Evolutionary conservation across 1,139 yeast genomes (phyloP), one percentile per base, ranked within the genome.

Genomic region (Suhomyces coccinellae): DNA sequence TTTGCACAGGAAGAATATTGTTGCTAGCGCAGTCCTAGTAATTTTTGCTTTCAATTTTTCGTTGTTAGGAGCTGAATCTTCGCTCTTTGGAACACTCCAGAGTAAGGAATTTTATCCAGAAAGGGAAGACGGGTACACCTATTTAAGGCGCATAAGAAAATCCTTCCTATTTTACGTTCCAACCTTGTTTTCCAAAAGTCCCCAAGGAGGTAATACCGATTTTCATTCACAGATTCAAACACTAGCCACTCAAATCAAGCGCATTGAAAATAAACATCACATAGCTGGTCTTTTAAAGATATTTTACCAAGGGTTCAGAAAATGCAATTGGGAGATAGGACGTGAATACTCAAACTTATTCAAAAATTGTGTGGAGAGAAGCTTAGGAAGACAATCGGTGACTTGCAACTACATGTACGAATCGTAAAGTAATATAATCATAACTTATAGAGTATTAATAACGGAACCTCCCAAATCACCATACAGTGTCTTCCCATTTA

Each of bases 401-500:
- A 66, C 79, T 6, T 76, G 85, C 52, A 71, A 71, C 39, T 73
- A 77, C 49, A 73, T 82, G 77, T 82, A 80, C 52, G 44, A 41
- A 29, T 20, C 36, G 33, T 12, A 10, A 7, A 20, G 7, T 32
- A 13, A 31, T 14, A 30, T 38, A 15, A 15, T 33, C 14, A 26
- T 33, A 24, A 33, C 28, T 13, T 20, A 5, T 12, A 26, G 10
- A 16, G 14, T 16, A 38, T 24, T 24, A 24, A 10, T 11, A 33
- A 26, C 16, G 13, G 22, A 20, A 11, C 12, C 6, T 20, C n/a
- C 14, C 24, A 10, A 26, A 15, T 55, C 55, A 82, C 87, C 87
- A 82, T 11, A 63, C 66, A 2, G 83, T 80, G 22, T 72, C 68
- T 48, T 83, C 86, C 83, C 88, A 91, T 65, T 85, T 87, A 33